These are phyloP conservation scores for Cladosporium sp. DNA, from an alignment of 2,329 filamentous ascomycete genomes.

Conservation along the genomic window DNA sequence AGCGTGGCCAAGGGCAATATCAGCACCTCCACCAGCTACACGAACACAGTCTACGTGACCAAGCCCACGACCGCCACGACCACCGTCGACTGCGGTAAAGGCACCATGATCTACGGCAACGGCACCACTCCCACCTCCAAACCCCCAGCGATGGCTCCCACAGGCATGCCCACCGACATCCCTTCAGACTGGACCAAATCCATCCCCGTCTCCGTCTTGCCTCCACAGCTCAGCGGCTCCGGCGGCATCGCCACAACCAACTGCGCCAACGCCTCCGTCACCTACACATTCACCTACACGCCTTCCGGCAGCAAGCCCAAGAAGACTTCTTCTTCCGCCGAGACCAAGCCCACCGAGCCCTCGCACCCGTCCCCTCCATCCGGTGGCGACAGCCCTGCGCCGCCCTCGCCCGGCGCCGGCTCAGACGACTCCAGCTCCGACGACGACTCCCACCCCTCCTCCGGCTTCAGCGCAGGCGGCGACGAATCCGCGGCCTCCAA, in stretches of 20 bases:
- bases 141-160: not conserved
- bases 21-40: slow-evolving; percentile 11
- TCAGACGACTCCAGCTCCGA: slow-evolving; percentile 6
- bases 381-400: slow-evolving; percentile 6
- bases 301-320: slow-evolving; percentile 14
- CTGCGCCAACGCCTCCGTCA: slow-evolving; percentile 12
- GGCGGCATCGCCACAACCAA: slow-evolving; percentile 8
- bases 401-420: slow-evolving; percentile 6
- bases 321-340: slow-evolving; percentile 11
- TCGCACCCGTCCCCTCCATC: not conserved
- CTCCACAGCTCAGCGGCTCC: slow-evolving; percentile 2
- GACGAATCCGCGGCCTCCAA: slow-evolving; percentile 5
- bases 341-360: not conserved
- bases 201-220: slow-evolving; percentile 5
- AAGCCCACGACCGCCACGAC: slow-evolving; percentile 7
- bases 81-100: slow-evolving; percentile 11
- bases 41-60: slow-evolving; percentile 11
- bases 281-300: slow-evolving; percentile 14
- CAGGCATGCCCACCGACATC: slow-evolving; percentile 8
- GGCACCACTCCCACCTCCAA: not conserved
- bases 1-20: slow-evolving; percentile 3
- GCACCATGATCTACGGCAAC: slow-evolving; percentile 12
- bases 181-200: slow-evolving; percentile 8
- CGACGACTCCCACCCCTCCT: not conserved
- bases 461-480: slow-evolving; percentile 6